Percentiles rank a stretch among this genome's conserved stretches.
Evolutionary conservation across 2,329 filamentous ascomycete species (phyloP).

Genomic region (Hymenoscyphus linearis): DNA sequence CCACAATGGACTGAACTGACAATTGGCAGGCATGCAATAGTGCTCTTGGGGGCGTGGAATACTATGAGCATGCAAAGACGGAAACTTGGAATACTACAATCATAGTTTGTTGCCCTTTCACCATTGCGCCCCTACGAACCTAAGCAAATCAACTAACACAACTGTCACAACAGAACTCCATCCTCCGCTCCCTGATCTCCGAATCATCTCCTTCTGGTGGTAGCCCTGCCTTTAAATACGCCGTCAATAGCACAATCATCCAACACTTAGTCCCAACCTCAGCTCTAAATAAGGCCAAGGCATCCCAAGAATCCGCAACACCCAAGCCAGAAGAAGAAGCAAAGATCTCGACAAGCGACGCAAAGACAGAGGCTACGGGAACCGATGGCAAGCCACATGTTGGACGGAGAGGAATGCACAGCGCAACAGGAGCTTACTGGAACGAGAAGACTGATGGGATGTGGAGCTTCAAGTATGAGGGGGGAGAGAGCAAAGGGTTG

Average conservation of each 20-base stretch:
- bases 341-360: conserved; percentile 50
- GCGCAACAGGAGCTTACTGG: conserved; percentile 80
- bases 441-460: conserved; percentile 87
- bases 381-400: conserved; percentile 66
- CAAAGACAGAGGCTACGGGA: conserved; percentile 39
- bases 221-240: conserved; percentile 78
- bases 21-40: conserved; percentile 68
- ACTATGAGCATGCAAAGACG: conserved; percentile 83
- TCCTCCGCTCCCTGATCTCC: conserved; percentile 72
- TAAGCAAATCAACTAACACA: conserved; percentile 5
- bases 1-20: conserved; percentile 14
- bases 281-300: conserved; percentile 55
- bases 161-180: conserved; percentile 54
- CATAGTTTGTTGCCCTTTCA: conserved; percentile 60
- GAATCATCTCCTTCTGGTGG: conserved; percentile 59
- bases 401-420: conserved; percentile 86
- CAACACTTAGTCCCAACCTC: conserved; percentile 77
- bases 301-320: conserved; percentile 31
- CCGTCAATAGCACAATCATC: conserved; percentile 96
- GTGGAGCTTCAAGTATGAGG: conserved; percentile 84
- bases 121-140: neutral
- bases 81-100: conserved; percentile 87
- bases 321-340: conserved; percentile 40
- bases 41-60: conserved; percentile 67
- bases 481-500: conserved; percentile 59